phyloP scores from a whole-genome alignment of 192 early-diverging fungal species.

The Coemansia reversa region DNA sequence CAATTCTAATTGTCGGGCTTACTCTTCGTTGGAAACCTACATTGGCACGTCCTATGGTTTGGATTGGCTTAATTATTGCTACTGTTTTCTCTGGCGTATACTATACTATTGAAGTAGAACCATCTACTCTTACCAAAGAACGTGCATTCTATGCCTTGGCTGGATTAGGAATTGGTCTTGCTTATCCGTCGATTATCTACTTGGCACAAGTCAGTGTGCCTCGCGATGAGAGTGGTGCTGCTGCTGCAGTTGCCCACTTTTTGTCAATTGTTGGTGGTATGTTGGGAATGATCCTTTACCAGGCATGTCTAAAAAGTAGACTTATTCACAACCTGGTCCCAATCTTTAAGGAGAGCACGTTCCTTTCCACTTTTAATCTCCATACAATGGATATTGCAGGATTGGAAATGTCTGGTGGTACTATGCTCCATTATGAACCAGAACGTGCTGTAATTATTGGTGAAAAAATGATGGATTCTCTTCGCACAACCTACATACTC shows the following conservation, averaged over 20 bases:
- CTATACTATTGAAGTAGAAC: slow-evolving; percentile 34
- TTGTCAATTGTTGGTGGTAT: slow-evolving; percentile 50
- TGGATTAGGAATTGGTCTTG: slow-evolving; percentile 36
- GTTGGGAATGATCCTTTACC: slow-evolving; percentile 50
- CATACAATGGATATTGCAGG: slow-evolving; percentile 47
- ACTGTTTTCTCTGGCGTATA: slow-evolving; percentile 41
- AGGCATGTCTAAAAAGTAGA: slow-evolving; percentile 48
- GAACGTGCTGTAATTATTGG: slow-evolving; percentile 24
- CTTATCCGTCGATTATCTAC: slow-evolving; percentile 30
- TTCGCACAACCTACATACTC: slow-evolving; percentile 41
- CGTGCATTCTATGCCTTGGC: slow-evolving; percentile 42
- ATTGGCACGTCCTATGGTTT: slow-evolving; percentile 32
- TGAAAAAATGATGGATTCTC: slow-evolving; percentile 24
- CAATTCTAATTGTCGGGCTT: slow-evolving; percentile 23
- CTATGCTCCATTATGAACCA: slow-evolving; percentile 26
- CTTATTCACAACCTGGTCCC: slow-evolving; percentile 33
- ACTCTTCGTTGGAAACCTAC: slow-evolving; percentile 11
- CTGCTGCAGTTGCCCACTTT: slow-evolving; percentile 44
- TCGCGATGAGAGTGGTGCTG: slow-evolving; percentile 26
- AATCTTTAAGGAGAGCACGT: slow-evolving; percentile 26
- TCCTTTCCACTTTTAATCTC: slow-evolving; percentile 30
- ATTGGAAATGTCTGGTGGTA: slow-evolving; percentile 29
- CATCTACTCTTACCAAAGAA: slow-evolving; percentile 26
- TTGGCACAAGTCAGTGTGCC: slow-evolving; percentile 43
- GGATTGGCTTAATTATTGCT: slow-evolving; percentile 30